These are phyloP conservation scores for Bothia castanella DNA, from an alignment of 1,284 basidiomycete species.

Conservation along the genomic window DNA sequence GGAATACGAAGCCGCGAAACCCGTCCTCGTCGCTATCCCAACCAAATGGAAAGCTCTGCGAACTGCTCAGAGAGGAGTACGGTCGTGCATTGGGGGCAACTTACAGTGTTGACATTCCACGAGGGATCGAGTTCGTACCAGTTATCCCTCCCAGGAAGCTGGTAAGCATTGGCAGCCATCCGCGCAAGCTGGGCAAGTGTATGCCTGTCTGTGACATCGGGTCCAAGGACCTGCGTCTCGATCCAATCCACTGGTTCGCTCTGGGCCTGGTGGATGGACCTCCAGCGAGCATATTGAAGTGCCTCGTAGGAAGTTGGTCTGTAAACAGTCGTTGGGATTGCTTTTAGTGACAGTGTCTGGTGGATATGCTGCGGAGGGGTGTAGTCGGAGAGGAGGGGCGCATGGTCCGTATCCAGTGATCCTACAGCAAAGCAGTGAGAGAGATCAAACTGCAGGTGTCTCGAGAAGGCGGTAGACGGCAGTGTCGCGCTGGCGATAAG, in stretches of 20 bases:
- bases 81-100: conserved; percentile 27
- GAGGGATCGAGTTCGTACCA: conserved; percentile 81
- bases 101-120: conserved; percentile 64
- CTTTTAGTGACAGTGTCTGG: conserved; percentile 38
- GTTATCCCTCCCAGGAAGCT: conserved; percentile 58
- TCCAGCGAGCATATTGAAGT: conserved; percentile 49
- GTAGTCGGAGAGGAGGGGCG: conserved; percentile 3
- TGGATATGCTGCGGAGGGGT: conserved; percentile 8
- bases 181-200: conserved; percentile 84
- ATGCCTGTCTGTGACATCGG: conserved; percentile 75
- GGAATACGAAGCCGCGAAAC: conserved; percentile 89
- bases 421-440: conserved; percentile 17
- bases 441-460: conserved; percentile 25
- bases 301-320: conserved; percentile 52
- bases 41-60: conserved; percentile 83
- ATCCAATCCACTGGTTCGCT: conserved; percentile 60
- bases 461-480: background rate
- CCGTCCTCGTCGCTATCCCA: conserved; percentile 83
- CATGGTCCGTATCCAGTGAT: conserved; percentile 5
- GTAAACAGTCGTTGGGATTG: conserved; percentile 56
- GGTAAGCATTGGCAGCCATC: conserved; percentile 92
- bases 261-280: conserved; percentile 47
- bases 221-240: conserved; percentile 49
- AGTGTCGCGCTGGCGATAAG: conserved; percentile 7
- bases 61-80: conserved; percentile 5